These are phyloP conservation scores for Plenodomus tracheiphilus DNA, from an alignment of 2,329 filamentous ascomycete genomes.

Conservation along the genomic window DNA sequence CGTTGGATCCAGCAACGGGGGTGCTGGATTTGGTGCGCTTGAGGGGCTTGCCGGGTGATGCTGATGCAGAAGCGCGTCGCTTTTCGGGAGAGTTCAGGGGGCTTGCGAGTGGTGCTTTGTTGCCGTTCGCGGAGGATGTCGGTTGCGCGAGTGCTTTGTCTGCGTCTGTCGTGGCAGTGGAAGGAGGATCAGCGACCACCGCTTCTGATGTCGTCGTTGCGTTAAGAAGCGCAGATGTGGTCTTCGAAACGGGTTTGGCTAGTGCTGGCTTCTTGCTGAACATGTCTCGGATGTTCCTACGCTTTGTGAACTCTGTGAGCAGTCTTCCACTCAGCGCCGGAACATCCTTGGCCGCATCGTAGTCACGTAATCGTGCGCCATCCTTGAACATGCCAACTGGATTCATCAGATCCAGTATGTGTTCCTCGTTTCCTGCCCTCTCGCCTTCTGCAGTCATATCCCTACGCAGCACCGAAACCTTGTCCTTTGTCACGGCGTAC, in stretches of 20 bases:
- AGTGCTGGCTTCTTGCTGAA: conserved; percentile 58
- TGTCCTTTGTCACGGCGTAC: conserved; percentile 72
- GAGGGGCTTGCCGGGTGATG: conserved; percentile 21
- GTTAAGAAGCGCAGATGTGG: conserved; percentile 1
- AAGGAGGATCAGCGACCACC: background rate
- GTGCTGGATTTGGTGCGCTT: conserved; percentile 58
- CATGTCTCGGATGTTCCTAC: conserved; percentile 91
- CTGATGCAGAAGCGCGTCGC: conserved; percentile 25
- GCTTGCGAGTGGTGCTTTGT: conserved; percentile 7
- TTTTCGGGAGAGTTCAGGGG: conserved; percentile 37
- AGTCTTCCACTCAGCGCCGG: conserved; percentile 78
- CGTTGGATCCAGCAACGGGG: conserved; percentile 20
- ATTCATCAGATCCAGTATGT: conserved; percentile 77
- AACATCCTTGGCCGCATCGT: conserved; percentile 63
- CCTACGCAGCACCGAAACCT: conserved; percentile 51
- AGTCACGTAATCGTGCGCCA: conserved; percentile 68
- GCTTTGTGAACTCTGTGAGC: conserved; percentile 83
- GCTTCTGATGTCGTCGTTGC: conserved; percentile 1
- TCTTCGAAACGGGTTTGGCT: conserved; percentile 7
- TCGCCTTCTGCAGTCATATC: conserved; percentile 1
- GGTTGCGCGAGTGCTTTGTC: conserved; percentile 13
- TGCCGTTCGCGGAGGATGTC: conserved; percentile 5
- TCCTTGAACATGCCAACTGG: conserved; percentile 70
- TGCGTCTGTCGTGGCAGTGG: conserved; percentile 1
- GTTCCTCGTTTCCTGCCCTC: conserved; percentile 48